Percentiles rank a stretch among this genome's conserved stretches.
These are phyloP conservation scores for Phytophthora europaea DNA, from an alignment of 352 stramenopile species.

Conservation along the genomic window DNA sequence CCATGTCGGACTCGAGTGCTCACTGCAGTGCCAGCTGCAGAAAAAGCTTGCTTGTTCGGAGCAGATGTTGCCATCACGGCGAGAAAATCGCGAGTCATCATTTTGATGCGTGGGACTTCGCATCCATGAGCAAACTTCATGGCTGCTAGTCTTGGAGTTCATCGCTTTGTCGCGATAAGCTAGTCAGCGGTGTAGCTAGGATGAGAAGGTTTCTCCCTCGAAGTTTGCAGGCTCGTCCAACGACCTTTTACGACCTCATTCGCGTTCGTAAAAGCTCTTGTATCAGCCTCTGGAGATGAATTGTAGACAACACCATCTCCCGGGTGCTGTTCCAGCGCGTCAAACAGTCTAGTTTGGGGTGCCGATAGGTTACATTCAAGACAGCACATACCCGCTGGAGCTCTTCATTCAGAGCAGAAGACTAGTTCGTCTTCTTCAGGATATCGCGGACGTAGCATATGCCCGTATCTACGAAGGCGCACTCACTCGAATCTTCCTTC, in stretches of 20 bases:
- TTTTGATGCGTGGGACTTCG: constrained; percentile 20
- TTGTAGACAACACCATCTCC: constrained; percentile 10
- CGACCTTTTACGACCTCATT: too few relatives aligned
- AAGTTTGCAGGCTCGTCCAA: neutral
- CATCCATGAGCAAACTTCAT: constrained; percentile 22
- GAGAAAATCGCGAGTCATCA: constrained; percentile 25
- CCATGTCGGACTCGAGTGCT: constrained; percentile 16
- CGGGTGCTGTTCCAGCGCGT: constrained; percentile 24
- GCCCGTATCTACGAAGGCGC: constrained; percentile 1
- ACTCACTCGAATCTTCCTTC: constrained; percentile 16
- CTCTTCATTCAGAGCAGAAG: neutral
- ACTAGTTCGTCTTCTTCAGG: constrained; percentile 13
- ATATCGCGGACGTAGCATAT: constrained; percentile 14
- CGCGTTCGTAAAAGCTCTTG: constrained; percentile 7
- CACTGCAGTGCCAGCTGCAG: constrained; percentile 10
- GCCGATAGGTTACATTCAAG: constrained; percentile 2
- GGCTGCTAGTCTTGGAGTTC: constrained; percentile 12
- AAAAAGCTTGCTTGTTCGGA: constrained; percentile 27
- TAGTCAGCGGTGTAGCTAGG: constrained; percentile 19
- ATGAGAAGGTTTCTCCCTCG: constrained; percentile 7
- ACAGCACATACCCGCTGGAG: constrained; percentile 4
- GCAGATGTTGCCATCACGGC: constrained; percentile 31
- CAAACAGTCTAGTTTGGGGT: constrained; percentile 7
- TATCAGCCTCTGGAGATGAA: constrained; percentile 4
- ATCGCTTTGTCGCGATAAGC: constrained; percentile 6